Percentiles rank a stretch among this genome's conserved stretches.
Evolutionary conservation across 495 filamentous ascomycete genomes (phyloP).

Genomic region (Aspergillus sclerotioniger): DNA sequence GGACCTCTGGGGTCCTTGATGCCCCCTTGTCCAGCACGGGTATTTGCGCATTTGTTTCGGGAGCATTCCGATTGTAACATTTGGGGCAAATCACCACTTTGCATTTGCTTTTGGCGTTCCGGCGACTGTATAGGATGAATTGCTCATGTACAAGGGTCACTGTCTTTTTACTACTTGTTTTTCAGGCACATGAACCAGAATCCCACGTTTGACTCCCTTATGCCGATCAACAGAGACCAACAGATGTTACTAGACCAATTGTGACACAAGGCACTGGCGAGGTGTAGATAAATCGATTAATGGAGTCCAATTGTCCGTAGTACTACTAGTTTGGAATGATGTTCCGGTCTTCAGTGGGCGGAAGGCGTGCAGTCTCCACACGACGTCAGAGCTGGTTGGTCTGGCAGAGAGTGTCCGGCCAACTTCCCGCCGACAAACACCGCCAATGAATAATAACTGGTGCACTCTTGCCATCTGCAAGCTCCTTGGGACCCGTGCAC

Average conservation of each 20-base stretch:
- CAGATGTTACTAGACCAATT: too few species aligned
- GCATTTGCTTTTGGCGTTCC: constrained; percentile 18
- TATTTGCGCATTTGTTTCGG: constrained; percentile 8
- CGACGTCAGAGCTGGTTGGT: constrained; percentile 14
- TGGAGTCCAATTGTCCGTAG: too few species aligned
- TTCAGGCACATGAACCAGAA: constrained; percentile 1
- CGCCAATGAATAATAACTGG: constrained; percentile 11
- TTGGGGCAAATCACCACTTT: constrained; percentile 12
- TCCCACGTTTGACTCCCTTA: background rate
- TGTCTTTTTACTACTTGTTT: background rate
- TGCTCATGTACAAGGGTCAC: constrained; percentile 1
- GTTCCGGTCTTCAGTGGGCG: background rate
- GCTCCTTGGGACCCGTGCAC: background rate
- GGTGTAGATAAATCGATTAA: too few species aligned
- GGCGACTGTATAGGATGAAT: constrained; percentile 4
- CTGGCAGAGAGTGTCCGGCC: background rate
- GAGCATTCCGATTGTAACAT: constrained; percentile 24
- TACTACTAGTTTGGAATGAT: too few species aligned
- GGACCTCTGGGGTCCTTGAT: background rate
- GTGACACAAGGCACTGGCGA: too few species aligned
- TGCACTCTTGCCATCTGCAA: constrained; percentile 3
- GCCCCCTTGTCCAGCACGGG: constrained; percentile 2
- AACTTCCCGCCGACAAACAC: constrained; percentile 13
- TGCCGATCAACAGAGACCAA: too few species aligned
- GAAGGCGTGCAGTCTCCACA: constrained; percentile 9